These are phyloP conservation scores for Pseudopyrenochaeta lycopersici DNA, from an alignment of 2,329 filamentous ascomycete species.

Conservation along the genomic window DNA sequence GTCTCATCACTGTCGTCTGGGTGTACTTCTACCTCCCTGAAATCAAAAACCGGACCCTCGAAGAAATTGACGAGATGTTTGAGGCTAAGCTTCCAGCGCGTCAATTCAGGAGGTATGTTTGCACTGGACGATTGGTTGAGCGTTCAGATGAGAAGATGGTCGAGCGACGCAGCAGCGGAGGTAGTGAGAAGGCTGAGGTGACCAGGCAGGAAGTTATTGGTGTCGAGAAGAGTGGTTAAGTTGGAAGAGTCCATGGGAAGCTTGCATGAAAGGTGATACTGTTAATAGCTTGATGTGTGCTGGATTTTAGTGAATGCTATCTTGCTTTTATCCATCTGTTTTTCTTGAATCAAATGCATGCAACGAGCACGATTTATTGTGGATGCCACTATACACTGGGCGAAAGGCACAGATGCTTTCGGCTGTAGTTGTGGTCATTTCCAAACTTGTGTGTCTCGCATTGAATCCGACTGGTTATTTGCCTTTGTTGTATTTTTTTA, in stretches of 20 bases:
- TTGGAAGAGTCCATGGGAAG: too few species aligned
- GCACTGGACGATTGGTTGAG: slow-evolving; percentile 25
- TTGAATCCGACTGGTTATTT: too few species aligned
- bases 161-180: slow-evolving; percentile 14
- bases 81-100: slow-evolving; percentile 38
- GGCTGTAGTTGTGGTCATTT: too few species aligned
- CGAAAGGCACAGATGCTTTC: too few species aligned
- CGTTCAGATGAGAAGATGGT: slow-evolving; percentile 19
- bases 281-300: too few species aligned
- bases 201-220: slow-evolving; percentile 17
- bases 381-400: too few species aligned
- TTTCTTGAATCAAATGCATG: neutral
- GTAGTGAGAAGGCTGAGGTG: slow-evolving; percentile 29
- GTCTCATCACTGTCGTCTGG: slow-evolving; percentile 51
- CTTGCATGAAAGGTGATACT: neutral
- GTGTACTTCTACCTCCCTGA: slow-evolving; percentile 44
- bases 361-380: too few species aligned
- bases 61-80: slow-evolving; percentile 48
- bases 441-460: too few species aligned
- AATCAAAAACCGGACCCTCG: slow-evolving; percentile 52
- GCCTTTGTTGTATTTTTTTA: too few species aligned
- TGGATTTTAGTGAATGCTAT: too few species aligned
- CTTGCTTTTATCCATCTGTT: too few species aligned
- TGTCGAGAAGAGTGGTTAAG: slow-evolving; percentile 8
- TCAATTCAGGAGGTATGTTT: slow-evolving; percentile 44